phyloP scores from a whole-genome alignment of 2,329 filamentous ascomycete species.

The Xylaria arbuscula region DNA sequence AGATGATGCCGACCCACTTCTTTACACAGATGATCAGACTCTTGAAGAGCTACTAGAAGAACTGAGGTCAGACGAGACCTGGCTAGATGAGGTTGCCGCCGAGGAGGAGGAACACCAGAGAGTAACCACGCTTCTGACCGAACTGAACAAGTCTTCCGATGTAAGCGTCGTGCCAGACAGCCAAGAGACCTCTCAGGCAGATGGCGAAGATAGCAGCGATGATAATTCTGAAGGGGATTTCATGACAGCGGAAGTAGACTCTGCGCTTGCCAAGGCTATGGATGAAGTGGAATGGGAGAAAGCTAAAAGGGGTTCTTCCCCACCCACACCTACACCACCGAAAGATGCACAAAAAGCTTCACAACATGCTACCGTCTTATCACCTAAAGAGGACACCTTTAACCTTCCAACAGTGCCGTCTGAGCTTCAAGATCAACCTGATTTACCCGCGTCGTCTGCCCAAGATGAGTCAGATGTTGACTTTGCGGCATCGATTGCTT shows the following conservation, averaged over 20 bases:
- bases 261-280: conserved; percentile 58
- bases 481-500: conserved; percentile 60
- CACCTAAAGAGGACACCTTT: conserved; percentile 45
- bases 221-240: conserved; percentile 62
- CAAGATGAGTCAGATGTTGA: conserved; percentile 47
- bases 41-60: conserved; percentile 64
- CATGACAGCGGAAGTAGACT: conserved; percentile 59
- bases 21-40: conserved; percentile 63
- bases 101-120: conserved; percentile 50
- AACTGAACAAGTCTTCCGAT: conserved; percentile 45
- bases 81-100: conserved; percentile 49
- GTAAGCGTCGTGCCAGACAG: conserved; percentile 23
- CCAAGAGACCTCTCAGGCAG: neutral
- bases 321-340: conserved; percentile 4
- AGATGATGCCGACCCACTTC: conserved; percentile 54
- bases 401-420: conserved; percentile 61
- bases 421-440: conserved; percentile 53
- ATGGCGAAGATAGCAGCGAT: conserved; percentile 22
- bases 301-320: conserved; percentile 35
- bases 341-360: conserved; percentile 23
- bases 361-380: conserved; percentile 3
- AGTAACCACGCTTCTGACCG: conserved; percentile 50
- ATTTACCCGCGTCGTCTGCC: conserved; percentile 24
- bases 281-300: conserved; percentile 59
- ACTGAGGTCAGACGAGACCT: conserved; percentile 51